Evolutionary conservation across 2,329 filamentous ascomycete species (phyloP).

Genomic region (Fusarium sororula): DNA sequence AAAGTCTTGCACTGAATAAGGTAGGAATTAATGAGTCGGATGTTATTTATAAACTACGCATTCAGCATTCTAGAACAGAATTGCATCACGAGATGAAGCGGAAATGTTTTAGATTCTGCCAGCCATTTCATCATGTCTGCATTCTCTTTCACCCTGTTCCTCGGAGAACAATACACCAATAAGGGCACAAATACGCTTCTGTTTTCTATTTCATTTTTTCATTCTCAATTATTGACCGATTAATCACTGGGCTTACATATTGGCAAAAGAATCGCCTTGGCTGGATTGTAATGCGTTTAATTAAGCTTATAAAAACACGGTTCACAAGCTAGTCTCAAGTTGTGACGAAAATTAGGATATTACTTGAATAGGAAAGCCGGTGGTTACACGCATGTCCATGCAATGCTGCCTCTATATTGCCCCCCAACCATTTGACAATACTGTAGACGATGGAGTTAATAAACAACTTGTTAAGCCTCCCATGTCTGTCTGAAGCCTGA

Average conservation of each 20-base stretch:
- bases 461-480: not conserved
- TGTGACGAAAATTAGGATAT: not conserved
- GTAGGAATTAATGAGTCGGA: not conserved
- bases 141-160: not conserved
- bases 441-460: not conserved
- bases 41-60: not conserved
- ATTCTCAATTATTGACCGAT: not conserved
- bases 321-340: not conserved
- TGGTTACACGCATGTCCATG: not conserved
- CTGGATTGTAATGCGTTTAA: not conserved
- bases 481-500: no score
- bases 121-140: not conserved
- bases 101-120: not conserved
- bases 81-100: not conserved
- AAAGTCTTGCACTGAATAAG: not conserved
- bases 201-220: not conserved
- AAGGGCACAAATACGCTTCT: not conserved
- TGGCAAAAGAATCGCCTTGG: not conserved
- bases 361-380: not conserved
- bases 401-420: not conserved
- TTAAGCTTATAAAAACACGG: not conserved
- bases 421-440: not conserved
- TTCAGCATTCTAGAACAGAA: not conserved
- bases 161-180: not conserved
- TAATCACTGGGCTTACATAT: not conserved